phyloP scores from a whole-genome alignment of 1,284 basidiomycete genomes.

The Sanghuangporus sanghuang region DNA sequence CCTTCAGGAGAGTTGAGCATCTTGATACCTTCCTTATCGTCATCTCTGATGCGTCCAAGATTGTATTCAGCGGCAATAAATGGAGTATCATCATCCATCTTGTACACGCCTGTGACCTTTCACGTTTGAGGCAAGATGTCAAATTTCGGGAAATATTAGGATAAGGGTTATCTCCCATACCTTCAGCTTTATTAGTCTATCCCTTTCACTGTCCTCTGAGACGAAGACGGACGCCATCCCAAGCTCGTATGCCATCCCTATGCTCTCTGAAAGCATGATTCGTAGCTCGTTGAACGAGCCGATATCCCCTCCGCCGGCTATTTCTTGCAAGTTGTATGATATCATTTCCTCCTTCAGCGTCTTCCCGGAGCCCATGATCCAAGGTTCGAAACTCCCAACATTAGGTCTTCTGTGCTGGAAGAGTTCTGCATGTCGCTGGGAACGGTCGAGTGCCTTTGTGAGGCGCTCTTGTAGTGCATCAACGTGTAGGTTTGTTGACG shows the following conservation, averaged over 20 bases:
- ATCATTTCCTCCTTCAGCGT: neutral
- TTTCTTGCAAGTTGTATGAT: neutral
- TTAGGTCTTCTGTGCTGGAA: neutral
- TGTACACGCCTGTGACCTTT: neutral
- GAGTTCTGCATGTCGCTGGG: neutral
- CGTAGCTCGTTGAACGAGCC: neutral
- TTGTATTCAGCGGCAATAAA: neutral
- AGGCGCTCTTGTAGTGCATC: constrained; percentile 1
- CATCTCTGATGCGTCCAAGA: neutral
- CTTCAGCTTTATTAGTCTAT: neutral
- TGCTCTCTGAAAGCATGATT: neutral
- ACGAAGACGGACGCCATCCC: neutral
- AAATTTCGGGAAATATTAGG: too few species aligned
- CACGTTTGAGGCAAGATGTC: too few species aligned
- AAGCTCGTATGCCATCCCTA: neutral
- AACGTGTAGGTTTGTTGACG: neutral
- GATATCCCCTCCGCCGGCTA: neutral
- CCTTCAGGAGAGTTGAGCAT: neutral
- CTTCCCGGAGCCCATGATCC: neutral
- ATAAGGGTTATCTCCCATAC: neutral
- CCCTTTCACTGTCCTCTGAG: neutral
- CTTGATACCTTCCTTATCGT: neutral
- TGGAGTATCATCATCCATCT: neutral
- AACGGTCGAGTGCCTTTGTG: neutral
- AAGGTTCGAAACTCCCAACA: neutral